Percentiles rank a stretch among this genome's conserved stretches.
Conservation (phyloP, 371 early-diverging fungal species). For the Globomyces sp. region DNA sequence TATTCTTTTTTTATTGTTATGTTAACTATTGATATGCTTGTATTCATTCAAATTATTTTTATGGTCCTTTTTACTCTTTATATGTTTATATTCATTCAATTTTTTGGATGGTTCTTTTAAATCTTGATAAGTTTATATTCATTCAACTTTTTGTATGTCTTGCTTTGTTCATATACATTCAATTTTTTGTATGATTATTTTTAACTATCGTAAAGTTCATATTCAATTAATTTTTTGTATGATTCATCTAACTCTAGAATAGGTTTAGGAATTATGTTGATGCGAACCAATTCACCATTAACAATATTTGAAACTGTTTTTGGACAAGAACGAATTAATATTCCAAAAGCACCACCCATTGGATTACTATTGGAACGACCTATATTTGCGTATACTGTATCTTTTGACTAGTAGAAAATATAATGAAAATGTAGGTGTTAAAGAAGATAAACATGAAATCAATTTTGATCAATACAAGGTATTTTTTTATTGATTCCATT, state of each 20-base stretch:
- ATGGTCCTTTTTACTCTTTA: neutral
- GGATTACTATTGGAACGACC: slow-evolving; percentile 90
- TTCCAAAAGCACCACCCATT: slow-evolving; percentile 98
- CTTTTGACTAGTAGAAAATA: neutral
- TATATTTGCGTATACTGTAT: slow-evolving; percentile 15
- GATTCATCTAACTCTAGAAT: no score
- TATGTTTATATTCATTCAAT: neutral
- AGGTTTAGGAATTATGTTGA: slow-evolving; percentile 75
- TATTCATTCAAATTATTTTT: no score
- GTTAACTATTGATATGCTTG: no score
- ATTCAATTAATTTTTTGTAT: slow-evolving; percentile 16
- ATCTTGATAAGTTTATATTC: neutral
- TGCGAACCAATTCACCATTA: slow-evolving; percentile 70
- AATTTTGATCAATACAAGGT: slow-evolving; percentile 48
- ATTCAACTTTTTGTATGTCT: neutral
- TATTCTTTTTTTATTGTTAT: neutral
- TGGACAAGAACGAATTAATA: slow-evolving; percentile 69
- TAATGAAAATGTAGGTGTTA: slow-evolving; percentile 15
- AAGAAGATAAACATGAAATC: slow-evolving; percentile 36
- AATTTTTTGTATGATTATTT: neutral
- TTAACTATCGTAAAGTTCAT: slow-evolving; percentile 8
- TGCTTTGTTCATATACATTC: neutral
- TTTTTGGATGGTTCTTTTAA: neutral
- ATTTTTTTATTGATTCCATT: no score
- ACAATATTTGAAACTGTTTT: slow-evolving; percentile 66